A percentile compares a stretch with the other conserved stretches of the same genome.
Conservation (phyloP, 2,329 filamentous ascomycete genomes). For the Talaromyces sp. region DNA sequence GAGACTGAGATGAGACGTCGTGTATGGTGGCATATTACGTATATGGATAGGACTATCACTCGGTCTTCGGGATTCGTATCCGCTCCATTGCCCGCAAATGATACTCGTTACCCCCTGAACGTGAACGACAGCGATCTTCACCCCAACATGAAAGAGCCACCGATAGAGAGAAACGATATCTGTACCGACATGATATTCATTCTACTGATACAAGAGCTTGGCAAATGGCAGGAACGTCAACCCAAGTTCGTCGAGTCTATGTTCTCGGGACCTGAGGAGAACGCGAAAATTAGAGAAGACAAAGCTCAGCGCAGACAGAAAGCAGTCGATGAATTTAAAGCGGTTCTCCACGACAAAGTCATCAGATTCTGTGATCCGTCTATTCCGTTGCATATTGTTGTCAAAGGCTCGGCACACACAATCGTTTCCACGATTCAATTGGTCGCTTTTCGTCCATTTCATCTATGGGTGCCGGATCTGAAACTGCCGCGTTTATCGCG, state of each 20-base stretch:
- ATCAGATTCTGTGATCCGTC: conserved; percentile 52
- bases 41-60: conserved; percentile 11
- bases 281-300: conserved; percentile 24
- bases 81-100: conserved; percentile 20
- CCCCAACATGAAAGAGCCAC: conserved; percentile 48
- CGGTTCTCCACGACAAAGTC: conserved; percentile 54
- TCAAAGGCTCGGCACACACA: conserved; percentile 64
- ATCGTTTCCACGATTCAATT: conserved; percentile 76
- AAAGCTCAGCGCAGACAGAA: not conserved
- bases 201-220: conserved; percentile 54
- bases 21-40: conserved; percentile 50
- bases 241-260: conserved; percentile 23
- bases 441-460: conserved; percentile 65
- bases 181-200: conserved; percentile 51
- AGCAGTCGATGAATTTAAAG: conserved; percentile 49
- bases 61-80: conserved; percentile 7
- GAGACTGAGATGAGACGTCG: conserved; percentile 53
- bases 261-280: conserved; percentile 31
- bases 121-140: conserved; percentile 52
- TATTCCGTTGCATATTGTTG: conserved; percentile 63
- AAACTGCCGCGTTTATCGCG: conserved; percentile 3
- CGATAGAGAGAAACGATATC: conserved; percentile 46
- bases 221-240: conserved; percentile 21
- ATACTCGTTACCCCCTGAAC: conserved; percentile 50
- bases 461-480: not conserved